Base-by-base conservation (phyloP, 2,329 filamentous ascomycete genomes). In the Herpotrichia juniperi region DNA sequence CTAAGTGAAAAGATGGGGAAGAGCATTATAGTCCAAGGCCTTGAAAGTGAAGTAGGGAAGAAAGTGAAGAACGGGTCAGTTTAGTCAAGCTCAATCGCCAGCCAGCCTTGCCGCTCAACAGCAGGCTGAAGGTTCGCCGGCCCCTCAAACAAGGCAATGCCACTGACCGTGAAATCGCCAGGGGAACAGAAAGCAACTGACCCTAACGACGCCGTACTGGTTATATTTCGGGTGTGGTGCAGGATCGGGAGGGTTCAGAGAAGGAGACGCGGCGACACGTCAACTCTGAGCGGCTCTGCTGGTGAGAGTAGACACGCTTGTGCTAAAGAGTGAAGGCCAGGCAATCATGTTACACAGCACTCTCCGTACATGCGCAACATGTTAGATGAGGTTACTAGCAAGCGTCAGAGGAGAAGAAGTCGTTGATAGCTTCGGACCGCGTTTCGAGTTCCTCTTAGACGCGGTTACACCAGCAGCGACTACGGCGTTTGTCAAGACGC, bases 171-270 rank as follows among this genome's bases (percentile, higher is more conserved):
- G 26, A 28, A 12, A n/a, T n/a, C 26, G 12, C 26, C 26, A 28
- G 7, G 26, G 42, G 17, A 34, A 45, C 16, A 34, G 30, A 45
- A 40, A n/a, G n/a, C 10, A 16, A 25, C 25, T 21, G 16, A 44
- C 26, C 22, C 14, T 32, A 30, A 17, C 28, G 26, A 19, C 26
- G 42, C 42, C 42, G 42, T 30, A 45, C 42, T 34, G 42, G n/a
- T 22, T 22, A 22, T 30, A 25, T 30, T 43, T 43, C 24, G 14
- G 25, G 24, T 21, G 40, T 30, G 25, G 25, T 17, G 21, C 8
- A n/a, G 37, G 31, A n/a, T 10, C 31, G 31, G 7, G 31, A 16
- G 31, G 6, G 31, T n/a, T n/a, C n/a, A n/a, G n/a, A n/a, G n/a
- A 3, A n/a, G 19, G 21, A 40, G 37, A 22, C 25, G 19, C 37